Evolutionary conservation across 2,329 filamentous ascomycete species (phyloP).

Genomic region (Fusarium drepaniforme): DNA sequence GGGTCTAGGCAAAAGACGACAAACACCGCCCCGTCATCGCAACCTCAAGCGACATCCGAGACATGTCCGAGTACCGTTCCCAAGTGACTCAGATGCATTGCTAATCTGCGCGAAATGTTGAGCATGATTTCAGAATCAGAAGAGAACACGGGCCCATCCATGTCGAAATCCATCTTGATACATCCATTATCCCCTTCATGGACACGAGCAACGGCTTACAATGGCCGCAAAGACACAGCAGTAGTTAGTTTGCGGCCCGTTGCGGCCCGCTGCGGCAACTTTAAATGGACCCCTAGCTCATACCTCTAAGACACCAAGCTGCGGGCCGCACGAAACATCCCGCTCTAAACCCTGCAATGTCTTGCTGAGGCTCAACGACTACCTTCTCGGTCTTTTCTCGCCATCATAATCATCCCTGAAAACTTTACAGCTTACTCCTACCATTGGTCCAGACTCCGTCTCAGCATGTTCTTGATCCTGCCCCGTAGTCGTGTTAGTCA

Average conservation of each 20-base stretch:
- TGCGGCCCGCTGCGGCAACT: conserved; percentile 16
- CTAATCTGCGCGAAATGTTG: background rate
- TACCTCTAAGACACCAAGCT: background rate
- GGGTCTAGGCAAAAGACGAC: background rate
- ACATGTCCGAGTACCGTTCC: background rate
- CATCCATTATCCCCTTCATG: background rate
- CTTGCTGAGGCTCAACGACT: background rate
- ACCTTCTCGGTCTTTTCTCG: conserved; percentile 4
- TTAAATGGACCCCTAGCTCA: background rate
- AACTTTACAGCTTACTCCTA: background rate
- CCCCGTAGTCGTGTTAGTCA: background rate
- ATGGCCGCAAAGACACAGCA: conserved; percentile 6
- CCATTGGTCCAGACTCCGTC: background rate
- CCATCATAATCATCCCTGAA: background rate
- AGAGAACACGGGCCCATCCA: background rate
- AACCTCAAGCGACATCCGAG: background rate
- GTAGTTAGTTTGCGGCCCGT: conserved; percentile 22
- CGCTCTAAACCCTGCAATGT: background rate
- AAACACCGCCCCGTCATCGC: background rate
- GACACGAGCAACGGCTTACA: background rate
- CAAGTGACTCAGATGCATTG: background rate
- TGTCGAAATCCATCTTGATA: background rate
- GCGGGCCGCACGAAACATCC: conserved; percentile 4
- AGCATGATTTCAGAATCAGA: background rate
- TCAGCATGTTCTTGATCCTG: background rate